A percentile compares a stretch with the other conserved stretches of the same genome.
Evolutionary conservation across 2,329 filamentous ascomycete genomes (phyloP).

Genomic region (Sporothrix humicola): DNA sequence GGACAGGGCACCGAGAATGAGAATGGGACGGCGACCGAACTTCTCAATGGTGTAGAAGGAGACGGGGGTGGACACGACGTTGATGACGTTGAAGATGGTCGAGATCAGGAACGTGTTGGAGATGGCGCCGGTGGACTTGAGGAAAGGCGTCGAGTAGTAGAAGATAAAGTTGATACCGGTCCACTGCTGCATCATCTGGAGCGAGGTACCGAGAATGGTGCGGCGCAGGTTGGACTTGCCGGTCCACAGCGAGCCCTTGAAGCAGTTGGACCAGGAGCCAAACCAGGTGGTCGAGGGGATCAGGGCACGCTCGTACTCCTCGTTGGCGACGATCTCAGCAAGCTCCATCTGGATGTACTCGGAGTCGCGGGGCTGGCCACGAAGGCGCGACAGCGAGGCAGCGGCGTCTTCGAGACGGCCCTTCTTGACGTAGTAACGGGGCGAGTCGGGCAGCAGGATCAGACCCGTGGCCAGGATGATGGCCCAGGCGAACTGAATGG

Average conservation of each 20-base stretch:
- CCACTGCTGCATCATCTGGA: slow-evolving; percentile 82
- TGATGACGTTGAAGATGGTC: slow-evolving; percentile 85
- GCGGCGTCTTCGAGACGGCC: slow-evolving; percentile 71
- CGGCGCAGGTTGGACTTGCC: slow-evolving; percentile 72
- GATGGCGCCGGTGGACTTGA: slow-evolving; percentile 77
- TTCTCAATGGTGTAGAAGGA: slow-evolving; percentile 87
- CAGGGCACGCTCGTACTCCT: slow-evolving; percentile 78
- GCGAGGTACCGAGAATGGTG: slow-evolving; percentile 72
- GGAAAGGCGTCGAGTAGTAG: slow-evolving; percentile 85
- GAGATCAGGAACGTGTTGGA: slow-evolving; percentile 80
- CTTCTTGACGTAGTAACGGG: slow-evolving; percentile 83
- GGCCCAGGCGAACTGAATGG: slow-evolving; percentile 80
- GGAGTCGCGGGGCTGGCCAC: slow-evolving; percentile 74
- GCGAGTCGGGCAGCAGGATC: slow-evolving; percentile 80
- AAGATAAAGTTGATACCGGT: slow-evolving; percentile 92
- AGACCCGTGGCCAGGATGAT: slow-evolving; percentile 75
- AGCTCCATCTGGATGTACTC: slow-evolving; percentile 79
- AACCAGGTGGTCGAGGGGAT: slow-evolving; percentile 70
- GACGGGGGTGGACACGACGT: slow-evolving; percentile 81
- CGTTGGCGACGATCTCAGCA: slow-evolving; percentile 85
- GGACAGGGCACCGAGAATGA: slow-evolving; percentile 77
- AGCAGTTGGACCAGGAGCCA: slow-evolving; percentile 71
- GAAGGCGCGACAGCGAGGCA: slow-evolving; percentile 67
- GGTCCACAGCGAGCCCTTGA: slow-evolving; percentile 66
- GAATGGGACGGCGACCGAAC: slow-evolving; percentile 78